Base-by-base conservation (phyloP, 257 asterid genomes). In the Nicotiana attenuata region DNA sequence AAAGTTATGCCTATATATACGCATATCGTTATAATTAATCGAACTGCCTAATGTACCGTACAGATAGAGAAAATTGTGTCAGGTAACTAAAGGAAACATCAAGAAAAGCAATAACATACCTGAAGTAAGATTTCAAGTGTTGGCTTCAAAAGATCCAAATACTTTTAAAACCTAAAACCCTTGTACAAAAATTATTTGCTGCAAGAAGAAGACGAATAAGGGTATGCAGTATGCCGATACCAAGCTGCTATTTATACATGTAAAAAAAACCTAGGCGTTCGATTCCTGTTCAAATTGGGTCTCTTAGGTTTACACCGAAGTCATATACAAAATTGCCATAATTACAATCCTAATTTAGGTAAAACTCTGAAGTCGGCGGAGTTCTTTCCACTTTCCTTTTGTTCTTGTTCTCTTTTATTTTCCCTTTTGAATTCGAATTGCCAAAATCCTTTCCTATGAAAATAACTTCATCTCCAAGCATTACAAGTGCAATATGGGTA, bases 261-360 rank as follows among this genome's bases (percentile, higher is more conserved):
- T n/a, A 38, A 15, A n/a, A 26, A 26, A 28, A 10, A n/a, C 10
- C 33, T 45, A 22, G 22, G 78, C n/a, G 13, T 71, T 71, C 14
- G 78, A 13, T 71, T 71, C 78, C 59, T 71, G 20, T 71, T 13
- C 59, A 71, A 71, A 71, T 71, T 45, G 20, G 59, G 78, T 71
- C 22, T 71, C 56, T 20, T 71, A 16, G 16, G 5, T 65, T 31
- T 16, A 66, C 26, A 8, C 35, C 20, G 28, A 67, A 66, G 26
- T 8, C 52, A 28, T 15, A 1, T 31, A 66, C 56, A 69, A 11
- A 68, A 11, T 69, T 38, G 47, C 56, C 57, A 64, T 64, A 26
- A 69, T 20, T 20, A 45, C 10, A 35, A 68, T 33, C 0, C 68
- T 63, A 22, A 10, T 13, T 26, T 8, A 22, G n/a, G 35, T 63